phyloP scores from a whole-genome alignment of 2,329 filamentous ascomycete species.

The Calycina marina region DNA sequence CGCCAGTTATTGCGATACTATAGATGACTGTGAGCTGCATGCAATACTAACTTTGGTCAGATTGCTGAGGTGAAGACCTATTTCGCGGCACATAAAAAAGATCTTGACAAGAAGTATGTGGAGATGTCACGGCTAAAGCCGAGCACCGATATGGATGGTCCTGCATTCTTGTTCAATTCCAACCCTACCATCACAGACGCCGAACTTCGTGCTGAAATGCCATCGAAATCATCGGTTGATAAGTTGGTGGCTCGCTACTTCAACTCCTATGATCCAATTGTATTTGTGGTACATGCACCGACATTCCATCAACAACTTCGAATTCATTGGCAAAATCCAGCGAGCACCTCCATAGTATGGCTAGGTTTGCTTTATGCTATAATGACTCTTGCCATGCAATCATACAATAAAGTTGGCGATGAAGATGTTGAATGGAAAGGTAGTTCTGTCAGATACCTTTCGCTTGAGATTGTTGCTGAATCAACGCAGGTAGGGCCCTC shows the following conservation, averaged over 20 bases:
- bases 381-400: conserved; percentile 63
- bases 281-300: conserved; percentile 66
- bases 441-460: no score
- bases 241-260: conserved; percentile 82
- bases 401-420: conserved; percentile 65
- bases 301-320: conserved; percentile 66
- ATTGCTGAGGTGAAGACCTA: conserved; percentile 91
- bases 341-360: conserved; percentile 63
- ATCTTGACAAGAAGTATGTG: conserved; percentile 69
- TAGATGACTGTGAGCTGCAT: neutral
- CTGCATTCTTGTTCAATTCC: conserved; percentile 66
- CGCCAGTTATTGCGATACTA: neutral
- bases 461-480: conserved; percentile 5
- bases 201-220: conserved; percentile 68
- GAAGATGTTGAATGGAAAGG: conserved; percentile 67
- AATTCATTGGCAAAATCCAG: conserved; percentile 55
- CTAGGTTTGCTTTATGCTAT: conserved; percentile 63
- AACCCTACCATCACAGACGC: conserved; percentile 52
- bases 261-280: conserved; percentile 60
- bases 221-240: conserved; percentile 69
- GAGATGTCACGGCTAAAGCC: conserved; percentile 58
- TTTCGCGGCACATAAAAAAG: conserved; percentile 74
- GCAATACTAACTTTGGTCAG: conserved; percentile 23
- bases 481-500: conserved; percentile 26
- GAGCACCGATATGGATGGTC: conserved; percentile 43